Base-by-base conservation (phyloP, 2,329 filamentous ascomycete genomes). In the Orbilia oligospora region DNA sequence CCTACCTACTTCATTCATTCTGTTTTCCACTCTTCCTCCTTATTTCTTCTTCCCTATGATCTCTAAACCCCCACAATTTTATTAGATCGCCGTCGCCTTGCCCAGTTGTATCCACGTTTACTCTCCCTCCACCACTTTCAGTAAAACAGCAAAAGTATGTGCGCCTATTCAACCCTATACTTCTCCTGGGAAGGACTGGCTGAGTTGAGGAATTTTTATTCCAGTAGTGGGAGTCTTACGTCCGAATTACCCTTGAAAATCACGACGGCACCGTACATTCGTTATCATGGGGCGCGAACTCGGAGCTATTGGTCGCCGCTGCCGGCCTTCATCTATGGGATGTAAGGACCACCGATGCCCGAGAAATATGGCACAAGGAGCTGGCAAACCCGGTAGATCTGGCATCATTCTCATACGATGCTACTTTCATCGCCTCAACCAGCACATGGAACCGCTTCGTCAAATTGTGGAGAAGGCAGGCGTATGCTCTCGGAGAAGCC, bases 391-490 rank as follows among this genome's bases (percentile, higher is more conserved):
- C 91, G 0, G 90, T 90, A 44, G 92, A 92, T 82, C 89, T 91
- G 72, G 94, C 94, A 1, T 87, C 88, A 8, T 90, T 97, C 81
- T 97, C 95, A 0, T 93, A 93, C 80, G 95, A 97, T 84, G 94
- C 93, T 12, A 91, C 91, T 20, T 90, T 97, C 78, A 93, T 98
- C 67, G 95, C 94, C 18, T 94, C 93, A 0, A 89, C 92, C 12
- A 92, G 93, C 49, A 86, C 88, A 63, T 90, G 93, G 83, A 96
- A 98, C 84, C 88, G 91, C 65, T 86, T 98, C 20, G 90, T 97
- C 81, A 98, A 99, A 85, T 89, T 98, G 82, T 99, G 97, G 96
- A 90, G 94, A 80, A 89, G 95, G 67, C 86, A 97, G 24, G 92
- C 92, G 8, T 97, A 95, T 83, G 93, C 93, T 14, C 88, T 90